Conservation (phyloP, 1,139 yeast genomes). For the Neolecta irregularis region DNA sequence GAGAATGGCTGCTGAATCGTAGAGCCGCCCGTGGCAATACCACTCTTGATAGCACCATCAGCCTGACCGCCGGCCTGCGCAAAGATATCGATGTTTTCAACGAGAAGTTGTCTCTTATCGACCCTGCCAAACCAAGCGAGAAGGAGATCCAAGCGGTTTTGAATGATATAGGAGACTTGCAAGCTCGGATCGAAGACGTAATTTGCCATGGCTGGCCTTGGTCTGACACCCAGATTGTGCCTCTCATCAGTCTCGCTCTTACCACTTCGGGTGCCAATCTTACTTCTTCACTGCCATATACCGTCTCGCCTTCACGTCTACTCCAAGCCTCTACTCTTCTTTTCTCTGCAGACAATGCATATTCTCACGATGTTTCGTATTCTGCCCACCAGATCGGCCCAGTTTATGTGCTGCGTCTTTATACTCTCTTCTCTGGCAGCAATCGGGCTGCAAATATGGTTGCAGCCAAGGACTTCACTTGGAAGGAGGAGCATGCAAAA, state of each 20-base stretch:
- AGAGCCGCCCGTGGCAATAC: constrained; percentile 57
- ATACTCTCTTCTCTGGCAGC: constrained; percentile 51
- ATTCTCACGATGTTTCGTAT: not conserved
- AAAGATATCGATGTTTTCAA: constrained; percentile 48
- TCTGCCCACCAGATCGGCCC: constrained; percentile 40
- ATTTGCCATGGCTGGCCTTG: not conserved
- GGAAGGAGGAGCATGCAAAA: constrained; percentile 49
- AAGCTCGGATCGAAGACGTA: constrained; percentile 13
- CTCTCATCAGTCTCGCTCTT: constrained; percentile 50
- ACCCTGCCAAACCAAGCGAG: constrained; percentile 9
- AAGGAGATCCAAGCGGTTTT: constrained; percentile 21
- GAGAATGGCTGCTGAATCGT: not conserved
- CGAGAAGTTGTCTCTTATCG: too few species aligned
- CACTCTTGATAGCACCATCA: constrained; percentile 41
- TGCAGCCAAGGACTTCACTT: constrained; percentile 37
- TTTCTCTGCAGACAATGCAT: constrained; percentile 27
- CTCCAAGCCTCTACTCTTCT: constrained; percentile 47
- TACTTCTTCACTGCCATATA: constrained; percentile 35
- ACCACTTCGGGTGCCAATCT: constrained; percentile 58
- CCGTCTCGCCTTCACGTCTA: constrained; percentile 49
- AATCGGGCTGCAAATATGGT: constrained; percentile 27
- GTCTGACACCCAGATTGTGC: constrained; percentile 29
- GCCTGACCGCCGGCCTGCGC: constrained; percentile 41
- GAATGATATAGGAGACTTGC: constrained; percentile 11
- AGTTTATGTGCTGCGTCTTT: constrained; percentile 40